Base-by-base conservation (phyloP, 257 asterid species). In the Solanum medicagineum region DNA sequence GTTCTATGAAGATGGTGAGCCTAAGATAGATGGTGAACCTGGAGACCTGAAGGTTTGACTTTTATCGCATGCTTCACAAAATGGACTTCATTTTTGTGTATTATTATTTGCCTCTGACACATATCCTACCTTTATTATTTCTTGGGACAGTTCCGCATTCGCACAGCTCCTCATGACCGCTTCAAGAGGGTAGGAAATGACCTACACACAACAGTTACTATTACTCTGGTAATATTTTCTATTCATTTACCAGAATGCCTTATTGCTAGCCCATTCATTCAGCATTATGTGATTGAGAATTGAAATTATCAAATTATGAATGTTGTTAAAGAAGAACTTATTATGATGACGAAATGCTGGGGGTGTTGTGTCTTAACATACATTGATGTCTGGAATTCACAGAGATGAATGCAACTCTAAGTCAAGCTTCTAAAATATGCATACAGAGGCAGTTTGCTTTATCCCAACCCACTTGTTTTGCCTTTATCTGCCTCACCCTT, bases 1-100 rank as follows among this genome's bases (percentile, higher is more conserved):
- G 79, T 96, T 96, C 87, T 94, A 91, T 75, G 98, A 95, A 87
- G 99, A 96, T 20, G 99, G 99, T 80, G 99, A 95, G 89, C 98
- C 99, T 74, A 91, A 88, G 85, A 85, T 93, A 88, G 99, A 96
- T 88, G 99, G 99, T 77, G 99, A 96, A 92, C 87, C 98, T 83
- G 99, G 98, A 84, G 99, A 96, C 88, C 93, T 95, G 59, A 94
- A 89, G 98, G 99, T 96, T 81, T 85, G 93, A 54, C 85, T 44
- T 20, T 56, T 22, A 85, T 86, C 86, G 16, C 80, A 81, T 71
- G 17, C 44, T 74, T 86, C 79, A 17, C 62, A 55, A 26, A 4
- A 44, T 83, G 36, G 44, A 63, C 22, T 55, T 15, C 20, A 6
- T 87, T 73, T 24, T 57, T 4, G 62, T 19, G 63, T 10, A 20